Base-by-base conservation (phyloP, 106 monocot genomes). In the Platanthera guangdongensis region DNA sequence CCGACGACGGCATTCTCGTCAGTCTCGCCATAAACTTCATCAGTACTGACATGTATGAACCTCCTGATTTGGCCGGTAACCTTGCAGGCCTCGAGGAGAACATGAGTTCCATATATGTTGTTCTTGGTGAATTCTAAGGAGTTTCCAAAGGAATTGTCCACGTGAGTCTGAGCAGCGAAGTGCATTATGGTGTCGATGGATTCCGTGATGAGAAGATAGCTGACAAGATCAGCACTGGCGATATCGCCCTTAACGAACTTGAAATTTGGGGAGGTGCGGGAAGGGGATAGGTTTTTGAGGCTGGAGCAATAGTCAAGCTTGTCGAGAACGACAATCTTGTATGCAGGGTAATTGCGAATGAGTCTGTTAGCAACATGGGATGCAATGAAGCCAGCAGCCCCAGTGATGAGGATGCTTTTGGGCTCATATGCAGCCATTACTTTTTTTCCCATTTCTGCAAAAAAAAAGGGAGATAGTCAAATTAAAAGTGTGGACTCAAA, bases 231-330 rank as follows among this genome's bases (percentile, higher is more conserved):
- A 4, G 82, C 82, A 52, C 82, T 82, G 8, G 73, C 82, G 25
- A 82, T 82, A 50, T 82, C 82, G 18, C 82, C 82, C 82, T 82
- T 82, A 51, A 82, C 82, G 10, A 82, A 82, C 62, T 82, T 82
- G 45, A 77, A 82, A 47, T 78, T 82, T 18, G 77, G 77, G 22
- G 77, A 82, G 45, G 73, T 73, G 3, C 82, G 77, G 6, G 82
- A 82, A 16, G 82, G 73, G 18, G 72, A 73, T 15, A 82, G 82
- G 60, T 82, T 82, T 65, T 78, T 82, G 13, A 82, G 51, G 77
- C 78, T 82, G 60, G 82, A 82, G 73, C 82, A 82, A 30, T 82
- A 82, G 47, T 82, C 82, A 11, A 82, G 82, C 73, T 82, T 82
- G 71, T 82, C 82, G 6, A 82, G 77, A 18, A 82, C 82, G n/a